Evolutionary conservation across 257 asterid species (phyloP).

Genomic region (Anisodus tanguticus): DNA sequence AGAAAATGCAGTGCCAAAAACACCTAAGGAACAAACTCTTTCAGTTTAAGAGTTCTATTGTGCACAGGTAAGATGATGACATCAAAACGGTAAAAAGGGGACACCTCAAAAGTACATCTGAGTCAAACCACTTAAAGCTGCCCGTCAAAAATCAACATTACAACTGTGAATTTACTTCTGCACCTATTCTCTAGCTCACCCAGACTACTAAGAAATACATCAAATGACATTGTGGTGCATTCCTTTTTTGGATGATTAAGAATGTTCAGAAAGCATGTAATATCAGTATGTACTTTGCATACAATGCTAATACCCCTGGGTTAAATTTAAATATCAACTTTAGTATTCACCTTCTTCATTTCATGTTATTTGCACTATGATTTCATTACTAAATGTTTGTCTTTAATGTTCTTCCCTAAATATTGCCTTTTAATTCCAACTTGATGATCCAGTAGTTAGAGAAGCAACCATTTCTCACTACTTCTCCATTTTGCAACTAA

Average conservation of each 20-base stretch:
- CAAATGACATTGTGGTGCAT: neutral
- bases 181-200: neutral
- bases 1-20: neutral
- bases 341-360: neutral
- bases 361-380: neutral
- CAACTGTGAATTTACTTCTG: neutral
- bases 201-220: neutral
- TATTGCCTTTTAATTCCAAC: neutral
- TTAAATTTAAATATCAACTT: neutral
- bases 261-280: neutral
- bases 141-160: neutral
- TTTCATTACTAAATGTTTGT: neutral
- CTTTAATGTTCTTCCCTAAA: neutral
- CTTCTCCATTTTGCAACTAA: neutral
- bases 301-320: neutral
- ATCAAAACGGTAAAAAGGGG: neutral
- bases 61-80: neutral
- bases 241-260: neutral
- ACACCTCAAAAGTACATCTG: neutral
- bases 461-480: slow-evolving; percentile 2
- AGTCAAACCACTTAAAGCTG: neutral
- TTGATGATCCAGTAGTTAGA: neutral
- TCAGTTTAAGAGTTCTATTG: neutral
- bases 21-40: neutral
- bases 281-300: neutral